Percentiles rank a stretch among this genome's conserved stretches.
phyloP scores from a whole-genome alignment of 495 filamentous ascomycete species.

The Penicillium canescens region DNA sequence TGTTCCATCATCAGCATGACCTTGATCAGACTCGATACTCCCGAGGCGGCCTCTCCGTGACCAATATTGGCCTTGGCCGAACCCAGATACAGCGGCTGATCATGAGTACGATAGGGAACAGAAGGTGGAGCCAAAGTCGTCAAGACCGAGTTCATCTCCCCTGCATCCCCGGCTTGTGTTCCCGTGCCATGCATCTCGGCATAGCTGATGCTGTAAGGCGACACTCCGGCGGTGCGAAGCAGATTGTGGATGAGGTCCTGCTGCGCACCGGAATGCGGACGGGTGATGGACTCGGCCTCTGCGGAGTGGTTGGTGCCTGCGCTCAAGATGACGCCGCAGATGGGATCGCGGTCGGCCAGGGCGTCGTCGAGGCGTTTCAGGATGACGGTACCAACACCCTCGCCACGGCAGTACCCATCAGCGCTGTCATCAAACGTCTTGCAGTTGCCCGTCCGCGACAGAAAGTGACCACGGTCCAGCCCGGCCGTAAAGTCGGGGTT shows the following conservation, averaged over 20 bases:
- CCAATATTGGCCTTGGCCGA: conserved; percentile 38
- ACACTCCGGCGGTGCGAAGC: no score
- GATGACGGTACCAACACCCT: conserved; percentile 46
- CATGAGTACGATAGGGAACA: no score
- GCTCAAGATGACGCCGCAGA: conserved; percentile 37
- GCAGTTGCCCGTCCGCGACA: conserved; percentile 72
- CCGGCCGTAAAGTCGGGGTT: conserved; percentile 78
- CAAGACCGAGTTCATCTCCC: conserved; percentile 27
- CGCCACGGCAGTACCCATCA: conserved; percentile 75
- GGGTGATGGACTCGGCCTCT: conserved; percentile 39
- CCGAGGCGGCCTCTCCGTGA: conserved; percentile 35
- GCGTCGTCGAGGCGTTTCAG: conserved; percentile 48
- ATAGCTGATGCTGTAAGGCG: conserved; percentile 33
- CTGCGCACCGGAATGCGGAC: conserved; percentile 41
- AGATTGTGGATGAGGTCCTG: no score
- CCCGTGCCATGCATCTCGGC: conserved; percentile 54
- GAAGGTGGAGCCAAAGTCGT: conserved; percentile 19
- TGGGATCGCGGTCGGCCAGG: conserved; percentile 40
- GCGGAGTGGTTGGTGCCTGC: conserved; percentile 40
- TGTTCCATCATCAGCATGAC: conserved; percentile 31
- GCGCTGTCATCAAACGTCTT: conserved; percentile 72
- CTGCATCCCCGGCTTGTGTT: conserved; percentile 38
- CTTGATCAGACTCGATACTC: conserved; percentile 33
- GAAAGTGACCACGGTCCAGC: conserved; percentile 73
- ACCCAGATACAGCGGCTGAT: conserved; percentile 18